Base-by-base conservation (phyloP, 495 filamentous ascomycete species). In the Neurospora tetrasperma region DNA sequence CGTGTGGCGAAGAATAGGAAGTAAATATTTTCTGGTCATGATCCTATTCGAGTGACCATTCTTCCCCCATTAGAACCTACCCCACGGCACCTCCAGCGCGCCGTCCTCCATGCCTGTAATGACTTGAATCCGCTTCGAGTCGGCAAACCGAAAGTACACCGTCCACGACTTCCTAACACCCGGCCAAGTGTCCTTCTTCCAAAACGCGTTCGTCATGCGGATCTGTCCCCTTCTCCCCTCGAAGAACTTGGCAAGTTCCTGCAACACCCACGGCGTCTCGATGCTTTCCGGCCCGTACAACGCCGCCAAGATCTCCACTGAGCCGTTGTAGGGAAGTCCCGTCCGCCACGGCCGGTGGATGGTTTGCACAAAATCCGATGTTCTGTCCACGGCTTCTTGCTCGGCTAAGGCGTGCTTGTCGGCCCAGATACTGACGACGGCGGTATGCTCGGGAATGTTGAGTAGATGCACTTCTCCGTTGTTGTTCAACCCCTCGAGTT, bases 61-160 rank as follows among this genome's bases (percentile, higher is more conserved):
- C 54, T 11, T 12, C 11, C 16, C 5, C 7, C 54, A 7, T 62
- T 2, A 62, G 27, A 62, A 62, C 48, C 73, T 43, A 41, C 59
- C 74, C 78, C 78, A 79, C 2, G 78, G 78, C 18, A 75, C 41
- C 72, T 78, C 78, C 42, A 79, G 46, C 42, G 78, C 77, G 10
- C 77, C 74, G 42, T 78, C 69, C 73, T 79, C 78, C 76, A 78
- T 77, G 42, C 78, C 77, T 12, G 76, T 77, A 27, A 79, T 74
- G 10, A 73, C 73, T 70, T 79, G 78, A 48, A 79, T 72, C 59
- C 48, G 44, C 73, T 69, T 70, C 38, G 72, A 75, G n/a, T 72
- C 75, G 1, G 74, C 73, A 69, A 79, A 77, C 7, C 75, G 62
- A 35, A 79, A 78, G 62, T 74, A 79, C 35, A 77, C 74, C 5